These are phyloP conservation scores for Fusarium sp. DNA, from an alignment of 2,329 filamentous ascomycete species.

Conservation along the genomic window DNA sequence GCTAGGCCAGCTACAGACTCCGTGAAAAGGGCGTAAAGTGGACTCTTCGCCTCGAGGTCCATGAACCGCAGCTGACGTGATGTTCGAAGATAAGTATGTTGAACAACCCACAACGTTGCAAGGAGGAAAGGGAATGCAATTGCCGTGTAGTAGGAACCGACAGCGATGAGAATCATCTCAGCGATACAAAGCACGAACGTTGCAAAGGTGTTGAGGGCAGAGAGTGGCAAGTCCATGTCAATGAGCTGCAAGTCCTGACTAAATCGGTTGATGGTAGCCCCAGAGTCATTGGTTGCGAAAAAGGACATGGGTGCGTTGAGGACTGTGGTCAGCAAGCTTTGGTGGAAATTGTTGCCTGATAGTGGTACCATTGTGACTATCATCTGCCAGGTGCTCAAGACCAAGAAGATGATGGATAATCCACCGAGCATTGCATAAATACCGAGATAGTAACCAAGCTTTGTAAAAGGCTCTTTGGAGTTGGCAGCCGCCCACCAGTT, in stretches of 20 bases:
- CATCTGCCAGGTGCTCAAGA: slow-evolving; percentile 41
- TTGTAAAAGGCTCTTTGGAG: slow-evolving; percentile 21
- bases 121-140: slow-evolving; percentile 29
- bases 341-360: slow-evolving; percentile 39
- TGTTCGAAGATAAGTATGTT: slow-evolving; percentile 56
- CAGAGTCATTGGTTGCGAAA: slow-evolving; percentile 50
- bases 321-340: slow-evolving; percentile 36
- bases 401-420: slow-evolving; percentile 29
- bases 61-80: slow-evolving; percentile 64
- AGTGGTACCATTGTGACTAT: slow-evolving; percentile 44
- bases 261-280: slow-evolving; percentile 53
- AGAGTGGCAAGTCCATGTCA: slow-evolving; percentile 50
- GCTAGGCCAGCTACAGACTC: slow-evolving; percentile 59
- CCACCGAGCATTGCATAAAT: slow-evolving; percentile 41
- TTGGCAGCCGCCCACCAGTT: slow-evolving; percentile 45
- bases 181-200: slow-evolving; percentile 37
- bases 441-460: slow-evolving; percentile 36
- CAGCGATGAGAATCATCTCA: slow-evolving; percentile 35
- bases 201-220: slow-evolving; percentile 40
- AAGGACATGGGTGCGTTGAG: slow-evolving; percentile 50
- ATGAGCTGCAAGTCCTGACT: slow-evolving; percentile 55
- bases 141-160: slow-evolving; percentile 33
- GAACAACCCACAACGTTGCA: slow-evolving; percentile 25
- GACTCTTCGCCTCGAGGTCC: slow-evolving; percentile 62
- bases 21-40: slow-evolving; percentile 61